phyloP scores from a whole-genome alignment of 78 protist genomes.

The Monosiga brevicollis region DNA sequence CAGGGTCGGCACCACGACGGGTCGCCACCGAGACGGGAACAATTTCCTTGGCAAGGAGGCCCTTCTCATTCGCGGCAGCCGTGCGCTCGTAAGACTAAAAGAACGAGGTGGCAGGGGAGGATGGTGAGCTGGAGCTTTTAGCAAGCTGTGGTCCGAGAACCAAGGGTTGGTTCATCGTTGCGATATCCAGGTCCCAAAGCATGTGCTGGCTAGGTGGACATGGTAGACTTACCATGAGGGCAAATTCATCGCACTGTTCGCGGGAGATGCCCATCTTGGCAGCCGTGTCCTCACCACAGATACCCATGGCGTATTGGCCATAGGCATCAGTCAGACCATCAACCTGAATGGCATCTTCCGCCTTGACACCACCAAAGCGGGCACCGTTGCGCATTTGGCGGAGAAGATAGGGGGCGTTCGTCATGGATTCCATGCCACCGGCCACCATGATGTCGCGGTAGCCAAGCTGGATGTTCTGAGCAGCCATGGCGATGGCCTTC shows the following conservation, averaged over 20 bases:
- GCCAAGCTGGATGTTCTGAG: constrained; percentile 77
- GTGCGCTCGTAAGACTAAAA: constrained; percentile 4
- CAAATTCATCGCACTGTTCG: constrained; percentile 78
- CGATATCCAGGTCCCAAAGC: no score
- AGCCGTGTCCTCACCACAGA: constrained; percentile 83
- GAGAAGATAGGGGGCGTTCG: constrained; percentile 79
- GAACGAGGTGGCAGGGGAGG: not conserved
- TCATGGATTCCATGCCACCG: constrained; percentile 95
- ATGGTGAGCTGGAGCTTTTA: no score
- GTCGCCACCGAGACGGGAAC: not conserved
- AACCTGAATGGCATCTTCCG: constrained; percentile 58
- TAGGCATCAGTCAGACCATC: constrained; percentile 93
- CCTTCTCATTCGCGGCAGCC: not conserved
- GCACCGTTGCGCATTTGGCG: constrained; percentile 57
- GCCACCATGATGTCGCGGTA: constrained; percentile 2
- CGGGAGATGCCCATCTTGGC: constrained; percentile 63
- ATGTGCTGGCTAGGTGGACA: not conserved
- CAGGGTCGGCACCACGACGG: not conserved
- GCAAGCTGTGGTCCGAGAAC: no score
- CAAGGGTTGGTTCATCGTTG: no score
- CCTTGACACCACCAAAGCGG: constrained; percentile 52
- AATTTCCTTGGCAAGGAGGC: not conserved
- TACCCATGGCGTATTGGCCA: constrained; percentile 77
- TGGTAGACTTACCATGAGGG: constrained; percentile 34
- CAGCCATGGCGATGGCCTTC: constrained; percentile 85